Evolutionary conservation across 179 eudicot species (phyloP).

Genomic region (Silene vulgaris): DNA sequence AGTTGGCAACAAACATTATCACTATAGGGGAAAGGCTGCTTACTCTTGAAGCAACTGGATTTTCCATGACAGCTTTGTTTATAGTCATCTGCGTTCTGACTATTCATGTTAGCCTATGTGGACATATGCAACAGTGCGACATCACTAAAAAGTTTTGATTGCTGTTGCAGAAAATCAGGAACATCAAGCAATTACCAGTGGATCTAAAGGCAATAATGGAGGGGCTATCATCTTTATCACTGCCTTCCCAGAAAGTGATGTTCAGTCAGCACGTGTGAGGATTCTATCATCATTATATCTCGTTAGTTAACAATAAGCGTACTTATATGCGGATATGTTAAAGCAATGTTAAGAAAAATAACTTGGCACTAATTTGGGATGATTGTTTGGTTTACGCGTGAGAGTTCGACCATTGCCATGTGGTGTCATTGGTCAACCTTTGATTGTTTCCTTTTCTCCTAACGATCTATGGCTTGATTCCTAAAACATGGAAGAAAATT

Average conservation of each 20-base stretch:
- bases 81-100: not conserved
- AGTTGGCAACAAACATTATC: too few species aligned
- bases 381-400: too few species aligned
- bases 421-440: too few species aligned
- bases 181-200: constrained; percentile 65
- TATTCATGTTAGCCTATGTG: not conserved
- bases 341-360: not conserved
- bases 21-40: too few species aligned
- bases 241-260: constrained; percentile 77
- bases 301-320: not conserved
- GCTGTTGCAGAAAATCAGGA: constrained; percentile 57
- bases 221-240: constrained; percentile 75
- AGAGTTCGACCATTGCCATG: too few species aligned
- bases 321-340: not conserved
- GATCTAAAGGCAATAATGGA: constrained; percentile 67
- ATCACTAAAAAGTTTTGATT: constrained; percentile 6
- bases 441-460: too few species aligned
- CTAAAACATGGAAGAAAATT: not conserved
- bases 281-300: not conserved
- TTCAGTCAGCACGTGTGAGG: constrained; percentile 82
- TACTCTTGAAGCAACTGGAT: not conserved
- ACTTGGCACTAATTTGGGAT: constrained; percentile 3
- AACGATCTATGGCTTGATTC: constrained; percentile 1
- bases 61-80: not conserved
- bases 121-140: not conserved